Base-by-base conservation (phyloP, 495 filamentous ascomycete species). In the Penicillium daleae region DNA sequence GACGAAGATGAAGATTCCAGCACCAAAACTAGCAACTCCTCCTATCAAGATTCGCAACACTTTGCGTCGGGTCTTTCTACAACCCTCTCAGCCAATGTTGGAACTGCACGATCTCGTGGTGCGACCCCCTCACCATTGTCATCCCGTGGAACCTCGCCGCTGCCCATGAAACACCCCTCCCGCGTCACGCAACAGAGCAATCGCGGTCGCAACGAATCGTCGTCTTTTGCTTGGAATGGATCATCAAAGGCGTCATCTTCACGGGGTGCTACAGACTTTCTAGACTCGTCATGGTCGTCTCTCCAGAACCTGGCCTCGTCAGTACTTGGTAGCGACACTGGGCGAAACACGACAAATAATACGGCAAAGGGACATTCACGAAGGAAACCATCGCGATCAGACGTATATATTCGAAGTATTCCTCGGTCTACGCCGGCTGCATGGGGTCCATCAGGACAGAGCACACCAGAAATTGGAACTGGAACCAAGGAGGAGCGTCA, bases 401-500 rank as follows among this genome's bases (percentile, higher is more conserved):
- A 83, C 46, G 62, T 75, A 57, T 74, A 76, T 62, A 73, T 75
- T 37, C 75, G 67, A 56, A 75, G 71, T 10, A 76, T 73, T 22
- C 77, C 78, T 42, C 71, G 75, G 27, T 74, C 79, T 7, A 66
- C 69, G 9, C 72, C 66, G 29, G 59, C 75, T 8, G 60, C 82
- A 69, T 89, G 87, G 87, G 87, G 86, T 15, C 86, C 86, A 4
- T 74, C 79, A 6, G 74, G 60, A 24, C 74, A 72, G 8, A 62
- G 74, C 21, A 76, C 75, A 21, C 68, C 74, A 37, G 76, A 79
- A 57, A 72, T 87, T 51, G 86, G 84, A 27, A 69, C 66, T 10
- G 86, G 86, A 17, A 82, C 84, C 29, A 75, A 80, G 64, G 87
- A 87, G 68, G 82, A 86, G 54, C 70, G 85, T 51, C 79, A 83